A percentile compares a stretch with the other conserved stretches of the same genome.
phyloP scores from a whole-genome alignment of 129 eudicot species.

The Helianthus annuus region DNA sequence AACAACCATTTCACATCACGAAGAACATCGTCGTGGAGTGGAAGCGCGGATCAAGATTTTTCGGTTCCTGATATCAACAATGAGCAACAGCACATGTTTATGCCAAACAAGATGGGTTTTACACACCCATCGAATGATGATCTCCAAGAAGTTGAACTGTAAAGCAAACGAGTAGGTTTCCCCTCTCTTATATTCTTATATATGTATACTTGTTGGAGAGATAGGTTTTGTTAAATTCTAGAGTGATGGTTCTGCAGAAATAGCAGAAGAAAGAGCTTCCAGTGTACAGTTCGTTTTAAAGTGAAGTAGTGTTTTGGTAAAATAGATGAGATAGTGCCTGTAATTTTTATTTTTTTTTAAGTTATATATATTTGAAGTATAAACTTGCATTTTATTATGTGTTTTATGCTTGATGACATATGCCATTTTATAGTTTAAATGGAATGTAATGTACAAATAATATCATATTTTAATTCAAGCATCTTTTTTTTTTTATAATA shows the following conservation, averaged over 20 bases:
- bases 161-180: conserved; percentile 5
- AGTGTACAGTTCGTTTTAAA: conserved; percentile 48
- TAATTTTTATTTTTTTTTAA: conserved; percentile 12
- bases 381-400: not conserved
- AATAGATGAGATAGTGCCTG: conserved; percentile 8
- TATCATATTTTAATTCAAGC: not conserved
- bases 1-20: conserved; percentile 42
- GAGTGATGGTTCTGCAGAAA: conserved; percentile 32
- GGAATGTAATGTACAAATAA: not conserved
- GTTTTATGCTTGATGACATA: not conserved
- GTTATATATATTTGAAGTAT: not conserved
- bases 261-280: conserved; percentile 25
- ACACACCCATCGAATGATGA: conserved; percentile 60
- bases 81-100: conserved; percentile 32
- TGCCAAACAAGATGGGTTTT: conserved; percentile 36
- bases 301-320: conserved; percentile 20
- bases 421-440: not conserved
- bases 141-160: conserved; percentile 84
- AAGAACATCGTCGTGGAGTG: conserved; percentile 92
- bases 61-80: conserved; percentile 35
- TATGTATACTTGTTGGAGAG: conserved; percentile 34
- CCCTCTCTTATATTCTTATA: not conserved
- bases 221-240: conserved; percentile 38
- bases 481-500: not conserved
- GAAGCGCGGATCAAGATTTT: conserved; percentile 39